Conservation (phyloP, 768 basidiomycete species). For the Hortiboletus campestris region DNA sequence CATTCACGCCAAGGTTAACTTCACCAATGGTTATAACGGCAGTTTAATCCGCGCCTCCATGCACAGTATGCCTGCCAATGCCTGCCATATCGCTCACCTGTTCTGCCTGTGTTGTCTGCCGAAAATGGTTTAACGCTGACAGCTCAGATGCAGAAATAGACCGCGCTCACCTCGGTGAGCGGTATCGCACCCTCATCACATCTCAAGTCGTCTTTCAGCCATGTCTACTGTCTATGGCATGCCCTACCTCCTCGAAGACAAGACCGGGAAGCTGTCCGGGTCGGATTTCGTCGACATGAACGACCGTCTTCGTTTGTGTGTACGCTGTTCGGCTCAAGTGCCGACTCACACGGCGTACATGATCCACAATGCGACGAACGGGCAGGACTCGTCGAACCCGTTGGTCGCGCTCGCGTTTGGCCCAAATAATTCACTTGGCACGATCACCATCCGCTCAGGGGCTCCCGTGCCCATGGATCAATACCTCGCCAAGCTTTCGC, state of each 20-base stretch:
- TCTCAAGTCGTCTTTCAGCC: conserved; percentile 3
- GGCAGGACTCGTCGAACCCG: conserved; percentile 34
- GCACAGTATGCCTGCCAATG: conserved; percentile 16
- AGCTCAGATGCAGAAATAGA: conserved; percentile 25
- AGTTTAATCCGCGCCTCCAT: conserved; percentile 13
- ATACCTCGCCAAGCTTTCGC: conserved; percentile 46
- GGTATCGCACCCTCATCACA: background rate
- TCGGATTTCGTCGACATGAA: conserved; percentile 64
- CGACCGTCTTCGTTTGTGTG: conserved; percentile 51
- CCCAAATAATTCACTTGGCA: conserved; percentile 47
- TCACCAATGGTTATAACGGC: conserved; percentile 20
- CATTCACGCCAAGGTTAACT: conserved; percentile 14
- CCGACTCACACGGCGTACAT: conserved; percentile 46
- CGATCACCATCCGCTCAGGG: conserved; percentile 43
- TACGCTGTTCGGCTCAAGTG: conserved; percentile 48
- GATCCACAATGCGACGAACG: conserved; percentile 43
- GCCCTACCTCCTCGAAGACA: conserved; percentile 66
- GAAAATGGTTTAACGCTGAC: conserved; percentile 19
- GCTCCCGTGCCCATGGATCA: conserved; percentile 45
- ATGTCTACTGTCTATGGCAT: conserved; percentile 48
- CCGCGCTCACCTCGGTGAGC: background rate
- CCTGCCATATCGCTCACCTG: conserved; percentile 16
- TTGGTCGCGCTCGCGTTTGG: conserved; percentile 53
- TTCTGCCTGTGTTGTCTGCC: conserved; percentile 19
- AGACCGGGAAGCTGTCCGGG: conserved; percentile 48